phyloP scores from a whole-genome alignment of 192 early-diverging fungal species.

The Coemansia sp. region DNA sequence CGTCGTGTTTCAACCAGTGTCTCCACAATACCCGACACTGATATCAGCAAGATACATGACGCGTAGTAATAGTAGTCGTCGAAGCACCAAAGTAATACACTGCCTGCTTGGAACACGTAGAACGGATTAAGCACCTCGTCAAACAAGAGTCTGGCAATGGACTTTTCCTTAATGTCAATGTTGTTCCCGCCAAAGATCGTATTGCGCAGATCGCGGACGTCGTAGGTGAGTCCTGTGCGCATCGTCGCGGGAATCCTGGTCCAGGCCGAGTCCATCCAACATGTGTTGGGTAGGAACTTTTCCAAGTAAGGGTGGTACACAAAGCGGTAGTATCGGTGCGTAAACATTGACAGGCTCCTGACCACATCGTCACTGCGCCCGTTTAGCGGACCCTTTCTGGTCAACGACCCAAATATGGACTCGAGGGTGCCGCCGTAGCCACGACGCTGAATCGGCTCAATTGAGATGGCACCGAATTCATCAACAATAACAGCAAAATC shows the following conservation, averaged over 20 bases:
- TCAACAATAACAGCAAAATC: constrained; percentile 70
- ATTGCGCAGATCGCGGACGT: constrained; percentile 60
- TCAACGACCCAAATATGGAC: constrained; percentile 65
- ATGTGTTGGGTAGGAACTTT: constrained; percentile 50
- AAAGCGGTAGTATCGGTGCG: constrained; percentile 58
- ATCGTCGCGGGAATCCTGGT: constrained; percentile 35
- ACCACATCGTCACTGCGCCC: constrained; percentile 46
- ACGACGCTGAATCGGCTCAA: constrained; percentile 59
- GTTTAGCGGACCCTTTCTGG: constrained; percentile 32
- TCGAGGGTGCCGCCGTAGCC: constrained; percentile 69
- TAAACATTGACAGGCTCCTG: constrained; percentile 40
- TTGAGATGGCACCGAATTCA: constrained; percentile 67
- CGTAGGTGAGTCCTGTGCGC: constrained; percentile 59
- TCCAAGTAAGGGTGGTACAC: constrained; percentile 54
- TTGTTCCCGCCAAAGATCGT: constrained; percentile 73
- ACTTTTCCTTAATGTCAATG: constrained; percentile 74
- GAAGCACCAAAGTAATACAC: constrained; percentile 77
- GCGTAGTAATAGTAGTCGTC: constrained; percentile 98
- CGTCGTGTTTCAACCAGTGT: constrained; percentile 81
- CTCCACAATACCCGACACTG: constrained; percentile 71
- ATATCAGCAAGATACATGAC: constrained; percentile 87
- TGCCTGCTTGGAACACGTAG: constrained; percentile 80
- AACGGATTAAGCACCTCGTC: constrained; percentile 83
- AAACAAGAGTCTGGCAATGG: constrained; percentile 61
- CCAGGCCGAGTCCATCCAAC: constrained; percentile 58